A percentile compares a stretch with the other conserved stretches of the same genome.
These are phyloP conservation scores for Marasmius sp. DNA, from an alignment of 1,284 basidiomycete genomes.

Conservation along the genomic window DNA sequence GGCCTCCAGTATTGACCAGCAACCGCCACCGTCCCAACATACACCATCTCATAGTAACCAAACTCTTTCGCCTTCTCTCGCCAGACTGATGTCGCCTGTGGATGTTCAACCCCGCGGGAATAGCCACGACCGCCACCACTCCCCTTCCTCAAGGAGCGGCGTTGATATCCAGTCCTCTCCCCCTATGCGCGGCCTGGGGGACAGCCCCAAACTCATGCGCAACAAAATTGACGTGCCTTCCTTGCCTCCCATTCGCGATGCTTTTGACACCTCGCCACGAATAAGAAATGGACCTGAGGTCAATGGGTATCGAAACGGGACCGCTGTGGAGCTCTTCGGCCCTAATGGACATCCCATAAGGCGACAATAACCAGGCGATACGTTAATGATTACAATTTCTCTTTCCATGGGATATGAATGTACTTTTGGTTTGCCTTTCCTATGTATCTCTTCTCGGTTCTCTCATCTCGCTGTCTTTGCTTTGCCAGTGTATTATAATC, in stretches of 20 bases:
- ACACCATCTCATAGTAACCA: slow-evolving; percentile 29
- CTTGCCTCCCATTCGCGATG: not conserved
- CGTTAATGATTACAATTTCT: not conserved
- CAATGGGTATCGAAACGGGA: not conserved
- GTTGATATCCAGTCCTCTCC: slow-evolving; percentile 13
- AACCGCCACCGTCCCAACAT: slow-evolving; percentile 11
- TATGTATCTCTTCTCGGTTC: not conserved
- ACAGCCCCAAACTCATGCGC: slow-evolving; percentile 7
- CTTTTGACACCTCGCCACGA: not conserved
- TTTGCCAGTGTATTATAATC: not conserved
- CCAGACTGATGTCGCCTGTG: slow-evolving; percentile 40
- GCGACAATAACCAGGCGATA: not conserved
- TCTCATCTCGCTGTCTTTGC: not conserved
- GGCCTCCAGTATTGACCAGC: slow-evolving; percentile 19
- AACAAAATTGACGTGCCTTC: not conserved
- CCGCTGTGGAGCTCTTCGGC: not conserved
- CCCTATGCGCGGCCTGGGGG: slow-evolving; percentile 11
- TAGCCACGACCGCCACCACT: slow-evolving; percentile 8
- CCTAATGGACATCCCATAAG: not conserved
- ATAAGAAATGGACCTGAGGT: not conserved
- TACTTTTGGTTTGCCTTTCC: not conserved
- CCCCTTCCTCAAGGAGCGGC: slow-evolving; percentile 10
- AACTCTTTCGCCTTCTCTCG: slow-evolving; percentile 41
- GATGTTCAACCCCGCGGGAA: slow-evolving; percentile 10
- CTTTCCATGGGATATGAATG: not conserved